phyloP scores from a whole-genome alignment of 352 stramenopile genomes.

The Albugo laibachii region DNA sequence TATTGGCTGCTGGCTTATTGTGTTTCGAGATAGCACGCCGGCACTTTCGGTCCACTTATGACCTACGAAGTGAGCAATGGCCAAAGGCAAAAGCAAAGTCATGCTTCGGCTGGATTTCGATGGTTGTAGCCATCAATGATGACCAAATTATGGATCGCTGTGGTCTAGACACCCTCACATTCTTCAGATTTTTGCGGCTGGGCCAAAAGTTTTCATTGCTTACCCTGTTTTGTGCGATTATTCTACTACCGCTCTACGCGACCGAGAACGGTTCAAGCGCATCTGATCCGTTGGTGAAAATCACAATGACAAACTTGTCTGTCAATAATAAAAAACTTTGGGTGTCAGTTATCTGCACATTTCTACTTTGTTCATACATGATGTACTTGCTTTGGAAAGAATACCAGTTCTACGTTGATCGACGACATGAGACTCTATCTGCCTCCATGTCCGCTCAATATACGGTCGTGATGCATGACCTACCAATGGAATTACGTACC shows the following conservation, averaged over 20 bases:
- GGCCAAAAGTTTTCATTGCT: slow-evolving; percentile 42
- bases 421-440: slow-evolving; percentile 39
- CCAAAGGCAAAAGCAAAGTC: no score
- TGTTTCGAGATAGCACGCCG: slow-evolving; percentile 38
- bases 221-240: slow-evolving; percentile 24
- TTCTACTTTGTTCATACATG: slow-evolving; percentile 24
- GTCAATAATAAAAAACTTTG: slow-evolving; percentile 38
- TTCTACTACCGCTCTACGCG: slow-evolving; percentile 48
- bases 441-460: slow-evolving; percentile 43
- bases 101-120: slow-evolving; percentile 28
- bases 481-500: slow-evolving; percentile 25
- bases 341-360: slow-evolving; percentile 31
- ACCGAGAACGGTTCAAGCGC: no score
- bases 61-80: slow-evolving; percentile 12
- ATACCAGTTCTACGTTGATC: slow-evolving; percentile 36
- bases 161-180: slow-evolving; percentile 55
- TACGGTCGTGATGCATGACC: slow-evolving; percentile 42
- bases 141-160: slow-evolving; percentile 51
- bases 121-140: slow-evolving; percentile 25
- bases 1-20: slow-evolving; percentile 23
- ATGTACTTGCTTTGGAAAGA: slow-evolving; percentile 35
- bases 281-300: slow-evolving; percentile 28
- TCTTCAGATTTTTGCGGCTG: slow-evolving; percentile 55
- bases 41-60: slow-evolving; percentile 30
- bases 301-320: slow-evolving; percentile 48